Evolutionary conservation across 2,329 filamentous ascomycete genomes (phyloP).

Genomic region (Westerdykella aurantiaca): DNA sequence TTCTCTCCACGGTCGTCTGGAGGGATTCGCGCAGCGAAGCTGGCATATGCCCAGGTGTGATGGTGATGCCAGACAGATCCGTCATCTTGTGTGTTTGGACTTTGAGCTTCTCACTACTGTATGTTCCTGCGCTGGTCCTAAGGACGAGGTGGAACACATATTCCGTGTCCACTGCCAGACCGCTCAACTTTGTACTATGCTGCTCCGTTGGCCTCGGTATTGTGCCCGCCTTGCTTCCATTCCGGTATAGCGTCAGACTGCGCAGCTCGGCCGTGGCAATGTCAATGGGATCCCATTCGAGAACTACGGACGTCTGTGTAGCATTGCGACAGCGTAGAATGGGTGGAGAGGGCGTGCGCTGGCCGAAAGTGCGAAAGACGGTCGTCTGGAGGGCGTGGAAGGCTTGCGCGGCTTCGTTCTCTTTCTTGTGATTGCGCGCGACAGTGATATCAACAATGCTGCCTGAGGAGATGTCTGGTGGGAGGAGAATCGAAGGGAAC

Average conservation of each 20-base stretch:
- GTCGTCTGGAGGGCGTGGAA: slow-evolving; percentile 84
- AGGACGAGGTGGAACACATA: slow-evolving; percentile 92
- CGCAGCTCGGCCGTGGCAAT: slow-evolving; percentile 88
- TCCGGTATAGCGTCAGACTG: slow-evolving; percentile 85
- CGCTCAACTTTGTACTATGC: slow-evolving; percentile 93
- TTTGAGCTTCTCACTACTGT: slow-evolving; percentile 71
- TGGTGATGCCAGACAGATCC: slow-evolving; percentile 88
- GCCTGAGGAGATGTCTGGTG: slow-evolving; percentile 88
- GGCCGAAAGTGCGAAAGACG: slow-evolving; percentile 82
- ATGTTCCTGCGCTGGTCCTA: slow-evolving; percentile 84
- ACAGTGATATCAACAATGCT: slow-evolving; percentile 98
- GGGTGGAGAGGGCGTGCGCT: slow-evolving; percentile 68
- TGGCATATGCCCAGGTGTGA: slow-evolving; percentile 84
- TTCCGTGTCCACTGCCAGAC: slow-evolving; percentile 91
- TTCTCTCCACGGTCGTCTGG: slow-evolving; percentile 69
- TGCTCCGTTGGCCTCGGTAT: slow-evolving; percentile 84
- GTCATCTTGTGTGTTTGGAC: slow-evolving; percentile 99
- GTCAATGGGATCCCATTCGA: slow-evolving; percentile 95
- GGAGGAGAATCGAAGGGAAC: slow-evolving; percentile 94
- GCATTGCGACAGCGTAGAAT: slow-evolving; percentile 89
- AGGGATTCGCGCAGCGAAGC: slow-evolving; percentile 66
- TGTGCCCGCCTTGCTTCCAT: slow-evolving; percentile 92
- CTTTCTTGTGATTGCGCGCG: slow-evolving; percentile 74
- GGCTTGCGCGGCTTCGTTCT: slow-evolving; percentile 64
- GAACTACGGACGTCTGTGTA: slow-evolving; percentile 95